Conservation (phyloP, 1,139 yeast genomes). For the Kodamaea sp. region DNA sequence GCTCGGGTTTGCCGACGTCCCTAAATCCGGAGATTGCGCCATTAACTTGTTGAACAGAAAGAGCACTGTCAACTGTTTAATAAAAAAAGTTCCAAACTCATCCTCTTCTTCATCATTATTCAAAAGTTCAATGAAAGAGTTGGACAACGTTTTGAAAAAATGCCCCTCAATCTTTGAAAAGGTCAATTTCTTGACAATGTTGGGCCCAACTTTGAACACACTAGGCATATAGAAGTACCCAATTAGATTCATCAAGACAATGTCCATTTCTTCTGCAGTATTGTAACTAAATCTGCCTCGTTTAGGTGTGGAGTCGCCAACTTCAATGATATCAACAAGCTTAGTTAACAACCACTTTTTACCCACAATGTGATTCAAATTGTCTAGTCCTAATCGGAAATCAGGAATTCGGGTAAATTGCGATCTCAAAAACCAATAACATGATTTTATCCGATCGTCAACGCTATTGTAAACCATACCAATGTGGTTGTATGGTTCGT, state of each 20-base stretch:
- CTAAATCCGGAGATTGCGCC: conserved; percentile 1
- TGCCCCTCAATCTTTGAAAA: conserved; percentile 29
- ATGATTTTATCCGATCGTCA: conserved; percentile 36
- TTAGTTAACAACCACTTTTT: conserved; percentile 34
- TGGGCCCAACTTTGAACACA: conserved; percentile 26
- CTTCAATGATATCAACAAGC: conserved; percentile 6
- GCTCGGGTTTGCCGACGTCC: conserved; percentile 7
- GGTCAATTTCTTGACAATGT: conserved; percentile 25
- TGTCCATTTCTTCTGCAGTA: conserved; percentile 20
- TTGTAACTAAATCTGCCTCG: conserved; percentile 1
- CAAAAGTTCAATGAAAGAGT: conserved; percentile 10
- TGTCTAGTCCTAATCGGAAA: conserved; percentile 41
- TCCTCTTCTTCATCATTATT: conserved; percentile 8
- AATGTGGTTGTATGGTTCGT: conserved; percentile 66
- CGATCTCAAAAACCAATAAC: conserved; percentile 58
- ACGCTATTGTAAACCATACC: conserved; percentile 54
- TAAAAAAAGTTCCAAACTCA: conserved; percentile 15
- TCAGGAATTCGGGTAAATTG: conserved; percentile 54
- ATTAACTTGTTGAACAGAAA: conserved; percentile 22
- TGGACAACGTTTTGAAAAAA: conserved; percentile 18
- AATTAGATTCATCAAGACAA: conserved; percentile 28
- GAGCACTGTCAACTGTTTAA: conserved; percentile 28
- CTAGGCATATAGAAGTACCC: conserved; percentile 33
- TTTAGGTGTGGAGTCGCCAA: neutral
- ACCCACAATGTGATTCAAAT: conserved; percentile 33